Evolutionary conservation across 495 filamentous ascomycete species (phyloP).

Genomic region (Immersiella caudata): DNA sequence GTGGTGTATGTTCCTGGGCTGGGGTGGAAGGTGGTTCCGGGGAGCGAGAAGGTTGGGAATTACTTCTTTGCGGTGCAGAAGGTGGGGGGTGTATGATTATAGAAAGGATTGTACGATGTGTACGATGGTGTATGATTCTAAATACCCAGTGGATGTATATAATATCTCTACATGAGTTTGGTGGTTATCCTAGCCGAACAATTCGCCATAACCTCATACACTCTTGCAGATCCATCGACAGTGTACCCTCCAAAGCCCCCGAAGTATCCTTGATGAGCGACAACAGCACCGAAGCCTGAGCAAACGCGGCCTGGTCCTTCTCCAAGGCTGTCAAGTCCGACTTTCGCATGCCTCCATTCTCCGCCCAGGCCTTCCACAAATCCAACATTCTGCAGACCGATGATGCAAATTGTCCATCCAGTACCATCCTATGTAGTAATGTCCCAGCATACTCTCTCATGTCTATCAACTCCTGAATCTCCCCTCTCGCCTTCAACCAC

Average conservation of each 20-base stretch:
- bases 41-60: slow-evolving; percentile 87
- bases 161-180: not conserved
- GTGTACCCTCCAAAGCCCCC: slow-evolving; percentile 50
- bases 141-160: not conserved
- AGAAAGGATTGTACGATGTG: not conserved
- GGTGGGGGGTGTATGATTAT: slow-evolving; percentile 15
- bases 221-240: slow-evolving; percentile 64
- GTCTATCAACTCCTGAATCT: slow-evolving; percentile 28
- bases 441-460: slow-evolving; percentile 51
- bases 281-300: slow-evolving; percentile 56
- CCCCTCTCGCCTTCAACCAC: slow-evolving; percentile 46
- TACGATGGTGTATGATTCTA: not conserved
- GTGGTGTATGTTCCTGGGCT: slow-evolving; percentile 87
- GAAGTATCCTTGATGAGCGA: slow-evolving; percentile 54
- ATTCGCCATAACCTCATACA: slow-evolving; percentile 62
- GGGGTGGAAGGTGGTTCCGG: slow-evolving; percentile 84
- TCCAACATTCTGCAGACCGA: slow-evolving; percentile 56
- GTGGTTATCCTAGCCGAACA: slow-evolving; percentile 54
- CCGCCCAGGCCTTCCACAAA: slow-evolving; percentile 59
- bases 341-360: slow-evolving; percentile 60
- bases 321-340: slow-evolving; percentile 51
- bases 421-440: slow-evolving; percentile 58
- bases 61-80: slow-evolving; percentile 92
- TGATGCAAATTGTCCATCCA: slow-evolving; percentile 49
- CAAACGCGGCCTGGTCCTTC: slow-evolving; percentile 50